Evolutionary conservation across 176 grass and related monocot species (phyloP).

Genomic region (Triticum urartu): DNA sequence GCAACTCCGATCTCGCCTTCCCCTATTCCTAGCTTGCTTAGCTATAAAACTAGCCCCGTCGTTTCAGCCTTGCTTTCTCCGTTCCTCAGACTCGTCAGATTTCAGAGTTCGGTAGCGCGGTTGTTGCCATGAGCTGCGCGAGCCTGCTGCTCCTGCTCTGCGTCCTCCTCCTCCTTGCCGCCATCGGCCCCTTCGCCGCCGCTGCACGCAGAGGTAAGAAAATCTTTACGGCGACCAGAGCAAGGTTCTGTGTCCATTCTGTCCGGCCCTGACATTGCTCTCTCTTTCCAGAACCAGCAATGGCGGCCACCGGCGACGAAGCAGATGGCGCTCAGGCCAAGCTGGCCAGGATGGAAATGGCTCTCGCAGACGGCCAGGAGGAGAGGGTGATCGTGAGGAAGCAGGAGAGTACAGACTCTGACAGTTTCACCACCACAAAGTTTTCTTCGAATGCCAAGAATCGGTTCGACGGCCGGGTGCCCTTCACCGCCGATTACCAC

Average conservation of each 20-base stretch:
- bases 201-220: slow-evolving; percentile 36
- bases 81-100: neutral
- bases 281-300: neutral
- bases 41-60: neutral
- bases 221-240: neutral
- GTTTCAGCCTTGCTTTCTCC: slow-evolving; percentile 15
- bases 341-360: neutral
- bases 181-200: slow-evolving; percentile 16
- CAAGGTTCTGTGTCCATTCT: too few species aligned
- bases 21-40: neutral
- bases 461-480: slow-evolving; percentile 39
- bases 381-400: neutral
- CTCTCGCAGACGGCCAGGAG: neutral
- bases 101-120: neutral
- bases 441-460: neutral
- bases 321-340: neutral
- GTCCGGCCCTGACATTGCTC: too few species aligned
- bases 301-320: neutral
- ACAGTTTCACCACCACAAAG: slow-evolving; percentile 32
- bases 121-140: slow-evolving; percentile 27
- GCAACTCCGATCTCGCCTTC: neutral
- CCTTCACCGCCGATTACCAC: slow-evolving; percentile 79
- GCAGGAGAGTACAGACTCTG: neutral
- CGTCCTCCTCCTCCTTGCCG: neutral
- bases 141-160: slow-evolving; percentile 14